Evolutionary conservation across 164 flowering plant species (phyloP), one percentile per base, ranked within the genome.

Genomic region (Piper longum): DNA sequence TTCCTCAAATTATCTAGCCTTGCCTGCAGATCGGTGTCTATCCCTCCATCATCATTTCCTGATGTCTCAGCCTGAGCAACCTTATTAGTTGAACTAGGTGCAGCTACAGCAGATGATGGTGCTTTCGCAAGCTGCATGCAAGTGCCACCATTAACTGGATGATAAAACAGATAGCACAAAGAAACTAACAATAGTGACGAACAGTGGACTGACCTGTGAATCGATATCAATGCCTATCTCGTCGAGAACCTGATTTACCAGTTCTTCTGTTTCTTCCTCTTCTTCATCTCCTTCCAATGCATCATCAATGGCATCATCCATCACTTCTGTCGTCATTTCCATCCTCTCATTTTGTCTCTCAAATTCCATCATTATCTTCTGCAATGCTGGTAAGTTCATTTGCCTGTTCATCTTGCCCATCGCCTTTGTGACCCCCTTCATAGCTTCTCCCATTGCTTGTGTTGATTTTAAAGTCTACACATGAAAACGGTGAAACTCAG

Each of bases 341-440:
- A 88, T 88, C 80, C 81, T 83, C 75, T 88, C 96, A 70, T 86
- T 88, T 70, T 84, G 96, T 26, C 36, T 26, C 36, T 78, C 91
- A 69, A 88, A 86, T 65, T 88, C 92, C 77, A 75, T 83, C 96
- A 86, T 88, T 61, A 86, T 86, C 68, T 79, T 84, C 83, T 86
- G 90, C 70, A 88, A 62, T 6, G 88, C 76, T 16, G 92, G 92
- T 74, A 88, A 71, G 76, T 88, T 86, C 91, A 86, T 86, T 78
- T 85, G 96, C 73, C 87, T 79, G 67, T 86, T 88, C 96, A 84
- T 88, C 77, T 86, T 88, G 26, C 92, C 90, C 96, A 88, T 88
- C 48, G 92, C 96, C 76, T 88, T 88, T 5, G 87, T 86, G 42
- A 86, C 92, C 59, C 88, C 88, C 82, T 88, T 88, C 96, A 88